Evolutionary conservation across 2,329 filamentous ascomycete species (phyloP).

Genomic region (Arachnopeziza araneosa): DNA sequence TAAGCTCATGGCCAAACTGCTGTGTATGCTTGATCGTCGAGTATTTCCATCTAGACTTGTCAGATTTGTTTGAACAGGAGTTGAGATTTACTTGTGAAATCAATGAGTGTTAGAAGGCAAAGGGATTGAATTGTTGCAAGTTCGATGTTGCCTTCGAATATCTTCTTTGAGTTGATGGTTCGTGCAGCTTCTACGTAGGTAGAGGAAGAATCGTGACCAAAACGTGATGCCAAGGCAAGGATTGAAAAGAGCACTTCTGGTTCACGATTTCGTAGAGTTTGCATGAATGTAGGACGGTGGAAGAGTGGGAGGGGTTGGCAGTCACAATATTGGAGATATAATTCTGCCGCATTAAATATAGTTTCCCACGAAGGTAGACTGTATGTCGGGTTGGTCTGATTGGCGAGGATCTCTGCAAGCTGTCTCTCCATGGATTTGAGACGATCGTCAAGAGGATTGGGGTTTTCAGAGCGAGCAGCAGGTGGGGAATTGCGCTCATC

Average conservation of each 20-base stretch:
- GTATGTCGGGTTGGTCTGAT: conserved; percentile 9
- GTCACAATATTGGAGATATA: conserved; percentile 44
- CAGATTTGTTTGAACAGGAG: background rate
- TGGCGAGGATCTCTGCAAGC: conserved; percentile 25
- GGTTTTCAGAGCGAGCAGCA: background rate
- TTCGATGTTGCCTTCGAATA: conserved; percentile 33
- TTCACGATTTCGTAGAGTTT: conserved; percentile 34
- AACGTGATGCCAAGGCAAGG: conserved; percentile 39
- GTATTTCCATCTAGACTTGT: conserved; percentile 37
- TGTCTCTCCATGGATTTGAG: conserved; percentile 24
- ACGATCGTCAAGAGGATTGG: conserved; percentile 23
- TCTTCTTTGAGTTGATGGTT: conserved; percentile 24
- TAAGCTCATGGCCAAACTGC: conserved; percentile 40
- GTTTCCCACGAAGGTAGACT: conserved; percentile 34
- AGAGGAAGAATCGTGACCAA: conserved; percentile 27
- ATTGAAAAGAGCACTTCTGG: conserved; percentile 32
- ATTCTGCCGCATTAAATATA: conserved; percentile 34
- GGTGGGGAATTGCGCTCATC: conserved; percentile 20
- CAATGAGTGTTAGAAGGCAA: conserved; percentile 34
- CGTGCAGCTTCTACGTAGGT: background rate
- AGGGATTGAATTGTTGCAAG: conserved; percentile 36
- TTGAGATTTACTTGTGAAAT: conserved; percentile 31
- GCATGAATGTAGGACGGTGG: conserved; percentile 35
- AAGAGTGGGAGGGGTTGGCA: conserved; percentile 46
- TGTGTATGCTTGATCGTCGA: conserved; percentile 38